phyloP scores from a whole-genome alignment of 345 rosid genomes.

The Atalantia buxifolia region DNA sequence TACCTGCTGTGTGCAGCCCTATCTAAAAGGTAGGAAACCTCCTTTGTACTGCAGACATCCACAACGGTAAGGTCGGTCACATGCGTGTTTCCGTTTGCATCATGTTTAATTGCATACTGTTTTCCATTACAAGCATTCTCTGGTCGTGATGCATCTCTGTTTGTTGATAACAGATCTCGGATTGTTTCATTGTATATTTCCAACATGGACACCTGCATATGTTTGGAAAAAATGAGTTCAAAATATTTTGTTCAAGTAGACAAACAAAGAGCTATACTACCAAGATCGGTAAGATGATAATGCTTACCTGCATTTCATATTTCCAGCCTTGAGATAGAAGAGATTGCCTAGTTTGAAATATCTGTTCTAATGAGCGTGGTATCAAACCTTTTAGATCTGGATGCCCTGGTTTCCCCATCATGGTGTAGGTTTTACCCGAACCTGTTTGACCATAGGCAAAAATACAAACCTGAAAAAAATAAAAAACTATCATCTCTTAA shows the following conservation, averaged over 20 bases:
- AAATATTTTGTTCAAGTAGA: background rate
- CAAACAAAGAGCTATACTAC: background rate
- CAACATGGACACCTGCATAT: slow-evolving; percentile 84
- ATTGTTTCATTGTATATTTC: slow-evolving; percentile 95
- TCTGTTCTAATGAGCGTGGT: slow-evolving; percentile 88
- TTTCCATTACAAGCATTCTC: slow-evolving; percentile 55
- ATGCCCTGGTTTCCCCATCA: slow-evolving; percentile 93
- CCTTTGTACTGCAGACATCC: slow-evolving; percentile 68
- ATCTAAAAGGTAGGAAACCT: slow-evolving; percentile 69
- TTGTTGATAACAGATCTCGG: slow-evolving; percentile 75
- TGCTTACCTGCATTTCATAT: slow-evolving; percentile 83
- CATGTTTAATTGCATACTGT: slow-evolving; percentile 69
- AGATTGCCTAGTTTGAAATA: slow-evolving; percentile 83
- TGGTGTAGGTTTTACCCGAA: slow-evolving; percentile 92
- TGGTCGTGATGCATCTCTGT: slow-evolving; percentile 44
- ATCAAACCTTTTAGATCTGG: slow-evolving; percentile 74
- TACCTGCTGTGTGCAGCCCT: slow-evolving; percentile 90
- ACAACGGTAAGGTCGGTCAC: slow-evolving; percentile 73
- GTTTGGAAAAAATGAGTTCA: slow-evolving; percentile 1
- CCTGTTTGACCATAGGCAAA: slow-evolving; percentile 99
- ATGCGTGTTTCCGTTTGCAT: slow-evolving; percentile 77
- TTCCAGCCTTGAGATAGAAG: slow-evolving; percentile 93
- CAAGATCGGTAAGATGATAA: background rate
- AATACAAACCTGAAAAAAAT: slow-evolving; percentile 71
- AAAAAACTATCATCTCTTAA: slow-evolving; percentile 4